Percentiles rank a stretch among this genome's conserved stretches.
phyloP scores from a whole-genome alignment of 192 early-diverging fungal species.

The Funneliformis mosseae region DNA sequence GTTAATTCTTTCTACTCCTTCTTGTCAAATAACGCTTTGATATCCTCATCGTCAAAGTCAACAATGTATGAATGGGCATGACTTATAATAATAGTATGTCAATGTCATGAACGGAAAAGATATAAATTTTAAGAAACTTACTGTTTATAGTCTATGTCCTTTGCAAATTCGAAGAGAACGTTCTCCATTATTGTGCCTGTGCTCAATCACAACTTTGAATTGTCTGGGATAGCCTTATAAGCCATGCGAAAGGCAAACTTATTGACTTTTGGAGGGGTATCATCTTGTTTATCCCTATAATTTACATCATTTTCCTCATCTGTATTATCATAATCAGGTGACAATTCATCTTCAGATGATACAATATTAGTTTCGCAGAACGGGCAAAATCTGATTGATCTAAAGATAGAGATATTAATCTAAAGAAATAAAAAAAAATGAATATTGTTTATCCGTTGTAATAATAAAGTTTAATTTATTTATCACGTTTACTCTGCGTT shows the following conservation, averaged over 20 bases:
- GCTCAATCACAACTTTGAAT: slow-evolving; percentile 18
- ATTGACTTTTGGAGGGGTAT: slow-evolving; percentile 13
- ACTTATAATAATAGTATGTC: slow-evolving; percentile 11
- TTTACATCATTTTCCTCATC: not conserved
- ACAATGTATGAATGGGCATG: slow-evolving; percentile 31
- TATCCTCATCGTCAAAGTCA: slow-evolving; percentile 21
- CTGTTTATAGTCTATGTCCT: slow-evolving; percentile 25
- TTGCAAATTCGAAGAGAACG: slow-evolving; percentile 24
- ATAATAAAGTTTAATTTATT: not conserved
- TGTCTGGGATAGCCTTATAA: slow-evolving; percentile 15
- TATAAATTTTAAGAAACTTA: slow-evolving; percentile 31
- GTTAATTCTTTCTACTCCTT: slow-evolving; percentile 27
- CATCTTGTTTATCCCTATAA: not conserved
- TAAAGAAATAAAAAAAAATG: slow-evolving; percentile 13
- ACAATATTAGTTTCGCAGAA: not conserved
- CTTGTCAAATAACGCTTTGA: slow-evolving; percentile 14
- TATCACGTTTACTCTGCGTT: not conserved
- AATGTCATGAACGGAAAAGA: slow-evolving; percentile 18
- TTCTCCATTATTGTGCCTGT: slow-evolving; percentile 25
- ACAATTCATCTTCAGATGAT: not conserved
- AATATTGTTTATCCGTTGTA: slow-evolving; percentile 3
- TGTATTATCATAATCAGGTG: not conserved
- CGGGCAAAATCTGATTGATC: not conserved
- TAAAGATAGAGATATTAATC: slow-evolving; percentile 1
- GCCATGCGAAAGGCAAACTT: slow-evolving; percentile 18